Percentiles rank a stretch among this genome's conserved stretches.
phyloP scores from a whole-genome alignment of 2,329 filamentous ascomycete genomes.

The Epichloe sibirici region DNA sequence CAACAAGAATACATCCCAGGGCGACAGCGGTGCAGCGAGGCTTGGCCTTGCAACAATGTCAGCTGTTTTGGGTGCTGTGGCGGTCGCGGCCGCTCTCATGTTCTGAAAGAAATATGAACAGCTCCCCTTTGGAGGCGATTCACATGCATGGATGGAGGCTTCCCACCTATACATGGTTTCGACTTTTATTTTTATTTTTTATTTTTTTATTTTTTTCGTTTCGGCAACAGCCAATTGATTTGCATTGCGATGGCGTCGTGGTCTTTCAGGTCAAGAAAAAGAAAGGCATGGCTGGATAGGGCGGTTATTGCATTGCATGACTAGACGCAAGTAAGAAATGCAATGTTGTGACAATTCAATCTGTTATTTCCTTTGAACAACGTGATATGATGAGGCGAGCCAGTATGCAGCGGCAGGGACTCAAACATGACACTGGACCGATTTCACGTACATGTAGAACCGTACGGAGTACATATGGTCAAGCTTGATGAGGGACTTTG shows the following conservation, averaged over 20 bases:
- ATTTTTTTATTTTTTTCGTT: neutral
- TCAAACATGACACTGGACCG: too few species aligned
- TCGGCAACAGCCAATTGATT: neutral
- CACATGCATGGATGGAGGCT: too few species aligned
- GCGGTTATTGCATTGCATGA: too few species aligned
- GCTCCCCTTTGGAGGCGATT: too few species aligned
- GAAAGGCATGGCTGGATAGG: neutral
- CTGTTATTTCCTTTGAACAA: too few species aligned
- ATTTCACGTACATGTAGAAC: too few species aligned
- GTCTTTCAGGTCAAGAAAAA: neutral
- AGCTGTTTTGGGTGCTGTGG: neutral
- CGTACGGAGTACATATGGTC: too few species aligned
- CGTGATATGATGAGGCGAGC: too few species aligned
- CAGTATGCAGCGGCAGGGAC: too few species aligned
- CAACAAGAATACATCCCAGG: neutral
- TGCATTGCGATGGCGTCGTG: conserved; percentile 6
- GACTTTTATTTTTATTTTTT: neutral
- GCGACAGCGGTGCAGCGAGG: conserved; percentile 5
- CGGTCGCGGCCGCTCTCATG: neutral
- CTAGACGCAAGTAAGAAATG: too few species aligned
- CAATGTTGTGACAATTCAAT: too few species aligned
- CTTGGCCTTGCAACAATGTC: neutral
- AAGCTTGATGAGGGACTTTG: too few species aligned
- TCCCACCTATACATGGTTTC: neutral
- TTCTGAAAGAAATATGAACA: neutral